Evolutionary conservation across 805 yeast genomes (phyloP), one percentile per base, ranked within the genome.

Genomic region (Myxozyma vanderwaltii): DNA sequence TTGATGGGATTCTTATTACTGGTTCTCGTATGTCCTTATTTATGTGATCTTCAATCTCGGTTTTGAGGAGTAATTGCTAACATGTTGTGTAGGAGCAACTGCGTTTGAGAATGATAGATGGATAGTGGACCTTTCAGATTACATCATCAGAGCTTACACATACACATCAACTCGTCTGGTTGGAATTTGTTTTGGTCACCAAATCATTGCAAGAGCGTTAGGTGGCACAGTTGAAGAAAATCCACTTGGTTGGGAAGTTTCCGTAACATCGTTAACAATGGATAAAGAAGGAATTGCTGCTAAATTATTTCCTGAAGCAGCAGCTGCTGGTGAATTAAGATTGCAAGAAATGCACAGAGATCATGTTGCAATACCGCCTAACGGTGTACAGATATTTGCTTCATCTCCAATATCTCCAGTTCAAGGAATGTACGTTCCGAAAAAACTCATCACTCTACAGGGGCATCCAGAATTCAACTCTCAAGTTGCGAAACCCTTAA

Each of bases 101-200:
- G 73, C 78, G 19, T 74, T 69, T 62, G 72, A 67, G 27, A 64
- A 71, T 54, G 69, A 64, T 8, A 64, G 56, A 44, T 76, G 78
- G 78, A 74, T 77, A 38, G 38, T 66, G 17, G 58, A 67, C 51
- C 68, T 76, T n/a, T 65, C 69, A 3, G 73, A 67, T 36, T 76
- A 59, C 54, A 54, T 68, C 15, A 45, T 53, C 40, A 31, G 40
- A 6, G 54, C 48, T 12, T 41, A 58, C 39, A 40, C 15, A 21
- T 15, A 44, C 23, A 12, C 60, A 31, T 4, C 26, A 10, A 36
- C 49, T 35, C 56, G 61, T 13, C 40, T 84, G 3, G 79, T 82
- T 4, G 95, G 96, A 2, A 76, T 90, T 43, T 90, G 97, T 72
- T 90, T 89, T 70, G 97, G 96, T 4, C 97, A 91, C 72, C 97